Percentiles rank a stretch among this genome's conserved stretches.
These are phyloP conservation scores for Halophytophthora polymorphica DNA, from an alignment of 352 stramenopile genomes.

Conservation along the genomic window DNA sequence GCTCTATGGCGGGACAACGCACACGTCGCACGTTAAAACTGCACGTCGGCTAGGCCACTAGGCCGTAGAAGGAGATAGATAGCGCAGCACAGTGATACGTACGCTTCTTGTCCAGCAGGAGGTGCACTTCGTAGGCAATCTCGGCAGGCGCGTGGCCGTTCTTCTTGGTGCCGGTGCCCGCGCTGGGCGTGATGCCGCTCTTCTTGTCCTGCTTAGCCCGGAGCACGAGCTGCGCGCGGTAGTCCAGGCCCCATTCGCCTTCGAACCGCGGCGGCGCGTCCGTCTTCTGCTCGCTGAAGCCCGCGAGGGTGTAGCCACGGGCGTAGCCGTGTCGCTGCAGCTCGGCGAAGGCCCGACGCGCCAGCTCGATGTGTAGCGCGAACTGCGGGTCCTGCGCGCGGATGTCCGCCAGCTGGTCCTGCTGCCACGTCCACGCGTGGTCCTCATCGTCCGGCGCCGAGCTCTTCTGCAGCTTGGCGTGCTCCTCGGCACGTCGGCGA, in stretches of 20 bases:
- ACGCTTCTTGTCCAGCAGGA: slow-evolving; percentile 46
- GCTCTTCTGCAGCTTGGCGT: slow-evolving; percentile 28
- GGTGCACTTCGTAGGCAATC: slow-evolving; percentile 39
- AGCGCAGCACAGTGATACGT: slow-evolving; percentile 14
- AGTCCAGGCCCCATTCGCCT: slow-evolving; percentile 12
- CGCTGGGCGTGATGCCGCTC: slow-evolving; percentile 22
- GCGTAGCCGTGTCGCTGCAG: slow-evolving; percentile 63
- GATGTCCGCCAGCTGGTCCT: slow-evolving; percentile 34
- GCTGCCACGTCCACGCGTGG: slow-evolving; percentile 21
- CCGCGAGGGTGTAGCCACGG: slow-evolving; percentile 39
- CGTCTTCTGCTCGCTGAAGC: slow-evolving; percentile 52
- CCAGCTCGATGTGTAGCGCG: slow-evolving; percentile 43
- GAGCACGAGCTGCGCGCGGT: slow-evolving; percentile 30
- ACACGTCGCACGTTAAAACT: slow-evolving; percentile 4
- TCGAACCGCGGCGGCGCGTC: slow-evolving; percentile 3
- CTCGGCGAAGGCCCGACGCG: slow-evolving; percentile 42
- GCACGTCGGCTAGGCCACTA: not conserved
- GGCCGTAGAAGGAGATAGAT: too few relatives aligned
- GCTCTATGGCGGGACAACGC: slow-evolving; percentile 23
- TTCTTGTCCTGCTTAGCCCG: slow-evolving; percentile 15
- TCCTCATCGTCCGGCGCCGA: slow-evolving; percentile 6
- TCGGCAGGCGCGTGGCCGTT: slow-evolving; percentile 21
- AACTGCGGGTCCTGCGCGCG: slow-evolving; percentile 41
- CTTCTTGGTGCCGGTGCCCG: slow-evolving; percentile 24
- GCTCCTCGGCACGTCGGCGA: slow-evolving; percentile 26